Evolutionary conservation across 805 yeast genomes (phyloP), one percentile per base, ranked within the genome.

Genomic region (Wickerhamomyces alni): DNA sequence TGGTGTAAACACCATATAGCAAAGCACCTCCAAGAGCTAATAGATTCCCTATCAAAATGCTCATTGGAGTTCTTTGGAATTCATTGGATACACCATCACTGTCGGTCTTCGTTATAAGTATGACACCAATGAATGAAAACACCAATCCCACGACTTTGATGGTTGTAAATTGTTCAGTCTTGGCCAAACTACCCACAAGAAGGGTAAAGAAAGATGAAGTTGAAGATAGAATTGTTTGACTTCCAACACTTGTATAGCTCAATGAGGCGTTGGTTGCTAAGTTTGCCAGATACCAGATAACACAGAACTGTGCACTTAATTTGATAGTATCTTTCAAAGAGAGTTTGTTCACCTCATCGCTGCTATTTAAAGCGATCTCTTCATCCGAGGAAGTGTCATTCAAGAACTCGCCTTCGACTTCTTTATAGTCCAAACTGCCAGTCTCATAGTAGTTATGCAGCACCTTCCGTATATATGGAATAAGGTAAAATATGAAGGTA

Each of bases 131-230:
- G 42, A 89, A 77, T 8, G 94, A 80, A 2, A 86, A 66, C 3
- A 80, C 41, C 6, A 91, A 72, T 0, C 96, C 95, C 17, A 72
- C 48, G 1, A 88, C 52, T 56, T 91, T 93, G 35, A 72, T 66
- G 15, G 58, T 54, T 50, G 77, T 82, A 54, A 91, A 74, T 21
- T 60, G 62, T 59, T 91, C 98, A 1, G 88, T 75, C 24, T 80
- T 67, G 42, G 79, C 80, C 19, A 84, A 46, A 39, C 80, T 76
- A 1, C 98, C 98, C 8, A 91, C 72, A 2, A 89, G 50, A 30
- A 93, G 70, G 0, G 99, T 93, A 74, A 93, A 93, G 57, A 93
- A 88, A 8, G 96, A 85, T 5, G 95, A 82, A 0, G 98, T 89
- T 28, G 96, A 84, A 15, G 96, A 84, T 30, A 93, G 63, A 18